Base-by-base conservation (phyloP, 345 rosid species). In the Durio zibethinus region DNA sequence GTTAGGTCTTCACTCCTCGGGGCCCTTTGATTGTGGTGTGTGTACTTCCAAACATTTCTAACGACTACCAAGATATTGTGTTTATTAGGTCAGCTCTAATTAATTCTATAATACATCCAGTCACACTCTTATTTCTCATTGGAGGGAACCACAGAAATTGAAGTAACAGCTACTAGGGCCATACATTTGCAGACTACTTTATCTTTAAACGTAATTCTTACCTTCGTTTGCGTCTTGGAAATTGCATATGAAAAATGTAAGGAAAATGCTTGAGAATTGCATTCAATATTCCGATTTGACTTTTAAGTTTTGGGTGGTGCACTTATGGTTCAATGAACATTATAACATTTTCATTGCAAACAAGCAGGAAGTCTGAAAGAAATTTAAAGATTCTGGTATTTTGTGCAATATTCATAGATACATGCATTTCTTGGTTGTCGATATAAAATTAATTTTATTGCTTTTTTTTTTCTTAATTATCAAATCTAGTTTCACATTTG, bases 1-100 rank as follows among this genome's bases (percentile, higher is more conserved):
- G 80, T 47, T n/a, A 77, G 60, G 75, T 69, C 69, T 69, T 33
- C 5, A 33, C n/a, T n/a, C n/a, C n/a, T 40, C 3, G 36, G 36
- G 42, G 64, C 64, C 59, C 57, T 66, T 47, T 31, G 60, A 14
- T 43, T 54, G 56, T 43, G 75, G 61, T 33, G 29, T 25, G 40
- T 77, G 52, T 70, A 2, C 43, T 45, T 67, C 7, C 50, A 43
- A 35, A 77, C 50, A 70, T 31, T 59, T 38, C 45, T 14, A 33
- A 77, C 75, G 45, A 33, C 60, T 59, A 60, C 61, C 80, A 61
- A 47, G 40, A 20, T 35, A 33, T 57, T 68, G 47, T 2, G 4
- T 54, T n/a, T 2, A 4, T 50, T 10, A 38, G 31, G 72, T 40
- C 50, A 42, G 72, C 69, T 67, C 25, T 14, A n/a, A n/a, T 23